Percentiles rank a stretch among this genome's conserved stretches.
phyloP scores from a whole-genome alignment of 2,329 filamentous ascomycete genomes.

The Spiromastix sp. region DNA sequence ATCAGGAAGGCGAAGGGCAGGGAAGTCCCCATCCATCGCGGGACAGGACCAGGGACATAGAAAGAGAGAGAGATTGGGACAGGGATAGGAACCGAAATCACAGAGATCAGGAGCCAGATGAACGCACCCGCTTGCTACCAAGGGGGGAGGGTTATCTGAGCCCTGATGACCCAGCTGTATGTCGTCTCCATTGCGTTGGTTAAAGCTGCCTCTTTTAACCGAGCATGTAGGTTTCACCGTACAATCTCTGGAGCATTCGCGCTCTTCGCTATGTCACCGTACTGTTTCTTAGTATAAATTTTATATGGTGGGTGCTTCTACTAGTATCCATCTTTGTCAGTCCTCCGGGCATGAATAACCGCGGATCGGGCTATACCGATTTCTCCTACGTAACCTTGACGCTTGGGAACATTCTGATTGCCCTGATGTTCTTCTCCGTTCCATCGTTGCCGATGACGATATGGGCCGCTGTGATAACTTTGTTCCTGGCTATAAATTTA shows the following conservation, averaged over 20 bases:
- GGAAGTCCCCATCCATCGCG: too few species aligned
- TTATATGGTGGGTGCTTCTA: slow-evolving; percentile 86
- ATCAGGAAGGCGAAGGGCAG: too few species aligned
- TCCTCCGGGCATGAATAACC: slow-evolving; percentile 72
- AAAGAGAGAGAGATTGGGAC: slow-evolving; percentile 2
- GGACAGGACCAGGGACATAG: slow-evolving; percentile 1
- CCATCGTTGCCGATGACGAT: slow-evolving; percentile 73
- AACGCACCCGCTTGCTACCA: slow-evolving; percentile 60
- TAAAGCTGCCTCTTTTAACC: not conserved
- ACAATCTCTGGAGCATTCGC: slow-evolving; percentile 88
- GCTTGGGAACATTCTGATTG: slow-evolving; percentile 62
- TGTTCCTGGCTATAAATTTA: slow-evolving; percentile 61
- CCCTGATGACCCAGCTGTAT: slow-evolving; percentile 70
- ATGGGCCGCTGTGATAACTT: slow-evolving; percentile 56
- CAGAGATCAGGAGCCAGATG: slow-evolving; percentile 38
- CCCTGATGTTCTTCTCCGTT: slow-evolving; percentile 75
- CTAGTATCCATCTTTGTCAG: slow-evolving; percentile 88
- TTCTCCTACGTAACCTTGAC: slow-evolving; percentile 76
- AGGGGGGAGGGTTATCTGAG: slow-evolving; percentile 55
- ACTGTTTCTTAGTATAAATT: slow-evolving; percentile 61
- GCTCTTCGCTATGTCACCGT: slow-evolving; percentile 69
- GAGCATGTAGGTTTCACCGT: slow-evolving; percentile 59
- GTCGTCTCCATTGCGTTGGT: slow-evolving; percentile 16
- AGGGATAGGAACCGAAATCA: slow-evolving; percentile 4
- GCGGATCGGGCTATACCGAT: slow-evolving; percentile 85